These are phyloP conservation scores for Penicillium sp. DNA, from an alignment of 2,329 filamentous ascomycete species.

Conservation along the genomic window DNA sequence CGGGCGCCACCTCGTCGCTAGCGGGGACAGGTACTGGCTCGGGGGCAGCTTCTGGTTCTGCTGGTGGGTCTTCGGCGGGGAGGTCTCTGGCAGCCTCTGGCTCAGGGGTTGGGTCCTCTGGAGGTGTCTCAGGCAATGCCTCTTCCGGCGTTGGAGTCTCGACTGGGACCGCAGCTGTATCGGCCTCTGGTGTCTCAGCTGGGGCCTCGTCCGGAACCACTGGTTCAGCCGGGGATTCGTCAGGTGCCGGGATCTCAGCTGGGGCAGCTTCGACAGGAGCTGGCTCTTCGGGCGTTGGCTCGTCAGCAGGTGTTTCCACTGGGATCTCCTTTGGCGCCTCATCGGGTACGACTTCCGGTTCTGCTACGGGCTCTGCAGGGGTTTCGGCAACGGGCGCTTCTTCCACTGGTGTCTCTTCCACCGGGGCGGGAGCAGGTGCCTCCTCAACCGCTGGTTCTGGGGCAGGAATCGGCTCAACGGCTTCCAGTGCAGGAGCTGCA, in stretches of 20 bases:
- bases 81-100: slow-evolving; percentile 7
- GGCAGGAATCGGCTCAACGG: not conserved
- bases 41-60: slow-evolving; percentile 7
- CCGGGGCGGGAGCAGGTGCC: slow-evolving; percentile 7
- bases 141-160: slow-evolving; percentile 5
- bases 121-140: slow-evolving; percentile 2
- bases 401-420: slow-evolving; percentile 19
- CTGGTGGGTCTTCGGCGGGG: slow-evolving; percentile 8
- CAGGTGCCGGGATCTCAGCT: slow-evolving; percentile 8
- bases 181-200: slow-evolving; percentile 4
- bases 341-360: slow-evolving; percentile 5
- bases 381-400: slow-evolving; percentile 6
- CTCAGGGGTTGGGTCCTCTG: slow-evolving; percentile 4
- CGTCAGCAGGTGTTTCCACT: slow-evolving; percentile 6
- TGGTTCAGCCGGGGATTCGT: slow-evolving; percentile 9
- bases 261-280: slow-evolving; percentile 9
- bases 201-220: slow-evolving; percentile 11
- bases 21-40: slow-evolving; percentile 10
- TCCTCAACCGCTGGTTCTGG: slow-evolving; percentile 2
- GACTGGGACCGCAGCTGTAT: slow-evolving; percentile 7
- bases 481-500: slow-evolving; percentile 8
- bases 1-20: slow-evolving; percentile 11
- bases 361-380: slow-evolving; percentile 4
- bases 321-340: slow-evolving; percentile 6
- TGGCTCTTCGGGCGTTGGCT: slow-evolving; percentile 5